Evolutionary conservation across 257 asterid genomes (phyloP), one percentile per base, ranked within the genome.

Genomic region (Solanum medicagineum): DNA sequence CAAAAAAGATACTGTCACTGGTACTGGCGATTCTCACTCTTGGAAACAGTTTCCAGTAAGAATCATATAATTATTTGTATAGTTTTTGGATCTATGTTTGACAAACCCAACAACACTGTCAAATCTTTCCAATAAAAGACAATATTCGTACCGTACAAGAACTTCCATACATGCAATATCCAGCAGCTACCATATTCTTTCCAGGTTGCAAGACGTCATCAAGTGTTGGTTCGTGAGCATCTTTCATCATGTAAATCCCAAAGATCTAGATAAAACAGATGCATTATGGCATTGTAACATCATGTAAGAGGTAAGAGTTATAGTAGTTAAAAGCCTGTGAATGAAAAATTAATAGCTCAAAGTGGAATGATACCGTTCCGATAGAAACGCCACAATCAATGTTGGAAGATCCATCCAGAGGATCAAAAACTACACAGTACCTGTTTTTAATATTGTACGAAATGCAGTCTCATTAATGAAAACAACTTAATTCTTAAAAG

Each of bases 131-230:
- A 53, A 15, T 62, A 22, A 22, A 24, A 15, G 70, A 40, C 6
- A 57, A 53, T 59, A n/a, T 29, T 6, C 87, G 1, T 93, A 96
- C 99, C 93, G 87, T 93, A 95, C 99, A 96, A 81, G 98, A 96
- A 90, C 99, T 96, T 83, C 99, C 99, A 47, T 96, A 96, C 98
- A 94, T 96, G 89, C 98, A 96, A 86, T 96, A 96, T 84, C 99
- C 98, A 13, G 98, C 98, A 87, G 99, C 95, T 85, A 95, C 83
- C 99, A 96, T 92, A 54, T 96, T 93, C 86, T 92, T 93, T 86
- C 99, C 99, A 29, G 99, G 98, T 92, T 92, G 98, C 93, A 96
- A 85, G 49, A 94, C 98, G 70, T 95, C 97, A 86, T 92, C 97
- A 16, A 96, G 82, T 49, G 87, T 89, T 14, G 98, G 98, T 36